A percentile compares a stretch with the other conserved stretches of the same genome.
Conservation (phyloP, 192 early-diverging fungal genomes). For the Coemansia sp. region DNA sequence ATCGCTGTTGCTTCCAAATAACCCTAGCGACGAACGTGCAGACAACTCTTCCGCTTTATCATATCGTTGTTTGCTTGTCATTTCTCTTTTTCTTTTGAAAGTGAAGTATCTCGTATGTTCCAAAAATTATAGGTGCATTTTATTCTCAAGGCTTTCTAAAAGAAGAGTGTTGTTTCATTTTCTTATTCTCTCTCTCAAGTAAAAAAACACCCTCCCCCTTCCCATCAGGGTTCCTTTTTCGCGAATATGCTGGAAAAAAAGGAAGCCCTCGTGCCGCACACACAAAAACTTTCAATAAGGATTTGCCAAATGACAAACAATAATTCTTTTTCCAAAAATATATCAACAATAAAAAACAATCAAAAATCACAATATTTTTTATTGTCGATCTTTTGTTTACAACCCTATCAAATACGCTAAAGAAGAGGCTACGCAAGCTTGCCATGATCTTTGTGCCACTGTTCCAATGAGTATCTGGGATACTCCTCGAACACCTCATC, state of each 20-base stretch:
- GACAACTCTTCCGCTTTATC: not conserved
- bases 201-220: no score
- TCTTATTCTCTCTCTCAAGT: no score
- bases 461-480: slow-evolving; percentile 53
- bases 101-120: no score
- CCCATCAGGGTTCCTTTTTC: no score
- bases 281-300: slow-evolving; percentile 1
- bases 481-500: slow-evolving; percentile 55
- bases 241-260: no score
- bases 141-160: no score
- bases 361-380: no score
- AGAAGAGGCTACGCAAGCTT: slow-evolving; percentile 26
- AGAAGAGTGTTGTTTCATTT: no score
- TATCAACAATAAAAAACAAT: not conserved
- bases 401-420: not conserved
- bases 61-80: no score
- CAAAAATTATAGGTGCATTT: no score
- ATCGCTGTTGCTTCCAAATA: slow-evolving; percentile 4
- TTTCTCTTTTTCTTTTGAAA: no score
- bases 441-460: slow-evolving; percentile 59
- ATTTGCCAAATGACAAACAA: slow-evolving; percentile 2
- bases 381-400: no score
- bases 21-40: slow-evolving; percentile 34
- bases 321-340: slow-evolving; percentile 1
- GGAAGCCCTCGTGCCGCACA: not conserved